These are phyloP conservation scores for Hanseniaspora uvarum DNA, from an alignment of 1,139 yeast genomes.

Conservation along the genomic window DNA sequence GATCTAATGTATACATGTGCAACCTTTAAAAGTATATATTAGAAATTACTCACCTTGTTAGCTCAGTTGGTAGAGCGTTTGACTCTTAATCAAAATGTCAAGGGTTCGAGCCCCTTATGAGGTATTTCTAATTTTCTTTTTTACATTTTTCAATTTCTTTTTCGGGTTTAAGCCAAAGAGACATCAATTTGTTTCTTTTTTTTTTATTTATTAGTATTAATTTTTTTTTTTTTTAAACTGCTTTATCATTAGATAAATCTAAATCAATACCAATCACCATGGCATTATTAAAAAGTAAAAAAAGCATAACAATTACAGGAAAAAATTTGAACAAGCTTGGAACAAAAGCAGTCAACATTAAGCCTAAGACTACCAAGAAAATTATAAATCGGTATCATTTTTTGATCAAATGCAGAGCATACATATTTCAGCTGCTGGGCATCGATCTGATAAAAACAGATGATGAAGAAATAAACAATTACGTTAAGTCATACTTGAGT, in stretches of 20 bases:
- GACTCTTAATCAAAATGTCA: slow-evolving; percentile 18
- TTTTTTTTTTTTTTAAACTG: not conserved
- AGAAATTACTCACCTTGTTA: slow-evolving; percentile 17
- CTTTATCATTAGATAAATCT: not conserved
- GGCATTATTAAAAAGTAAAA: slow-evolving; percentile 18
- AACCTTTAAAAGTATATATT: not conserved
- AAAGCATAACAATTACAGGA: slow-evolving; percentile 33
- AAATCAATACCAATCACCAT: not conserved
- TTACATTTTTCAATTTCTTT: no score
- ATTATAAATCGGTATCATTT: slow-evolving; percentile 61
- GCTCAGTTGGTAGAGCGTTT: slow-evolving; percentile 19
- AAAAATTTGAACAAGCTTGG: slow-evolving; percentile 22
- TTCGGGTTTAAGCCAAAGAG: not conserved
- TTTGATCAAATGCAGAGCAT: slow-evolving; percentile 42
- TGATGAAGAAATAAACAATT: slow-evolving; percentile 29
- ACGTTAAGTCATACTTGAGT: slow-evolving; percentile 25
- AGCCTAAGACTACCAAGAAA: slow-evolving; percentile 58
- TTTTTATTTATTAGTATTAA: no score
- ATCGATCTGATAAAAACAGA: slow-evolving; percentile 25
- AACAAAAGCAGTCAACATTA: slow-evolving; percentile 35
- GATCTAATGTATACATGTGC: no score
- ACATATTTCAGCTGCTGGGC: slow-evolving; percentile 25
- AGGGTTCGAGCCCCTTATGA: slow-evolving; percentile 19
- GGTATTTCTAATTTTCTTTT: slow-evolving; percentile 7
- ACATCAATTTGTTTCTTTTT: not conserved